Evolutionary conservation across 805 yeast genomes (phyloP).

Genomic region (Yamadazyma sp.): DNA sequence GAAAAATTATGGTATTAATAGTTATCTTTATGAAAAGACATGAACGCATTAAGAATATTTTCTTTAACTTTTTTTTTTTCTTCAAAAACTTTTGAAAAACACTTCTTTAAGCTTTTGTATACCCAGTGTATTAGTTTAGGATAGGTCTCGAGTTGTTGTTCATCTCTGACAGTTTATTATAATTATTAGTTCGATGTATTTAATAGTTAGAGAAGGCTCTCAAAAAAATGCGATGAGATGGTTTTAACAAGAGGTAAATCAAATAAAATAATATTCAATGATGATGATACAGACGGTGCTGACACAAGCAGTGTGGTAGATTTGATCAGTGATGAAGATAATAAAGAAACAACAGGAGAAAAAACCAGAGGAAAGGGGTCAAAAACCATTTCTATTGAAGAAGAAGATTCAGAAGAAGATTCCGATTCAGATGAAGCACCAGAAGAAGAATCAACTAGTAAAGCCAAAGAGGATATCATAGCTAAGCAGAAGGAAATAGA

Average conservation of each 20-base stretch:
- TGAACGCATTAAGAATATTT: no score
- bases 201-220: constrained; percentile 2
- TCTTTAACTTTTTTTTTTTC: no score
- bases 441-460: constrained; percentile 39
- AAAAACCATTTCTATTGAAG: constrained; percentile 9
- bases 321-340: no score
- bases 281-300: constrained; percentile 5
- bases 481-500: constrained; percentile 23
- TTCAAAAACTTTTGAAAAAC: no score
- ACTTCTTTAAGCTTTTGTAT: no score
- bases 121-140: no score
- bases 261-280: constrained; percentile 11
- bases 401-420: constrained; percentile 6
- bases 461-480: constrained; percentile 24
- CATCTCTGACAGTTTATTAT: no score
- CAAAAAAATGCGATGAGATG: constrained; percentile 6
- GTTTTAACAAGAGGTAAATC: constrained; percentile 10
- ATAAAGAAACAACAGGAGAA: constrained; percentile 5
- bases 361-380: constrained; percentile 1
- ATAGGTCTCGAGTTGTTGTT: no score
- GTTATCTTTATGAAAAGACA: no score
- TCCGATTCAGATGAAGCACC: constrained; percentile 32
- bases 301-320: no score
- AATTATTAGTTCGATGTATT: neutral
- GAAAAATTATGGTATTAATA: constrained; percentile 35